Evolutionary conservation across 345 rosid species (phyloP), one percentile per base, ranked within the genome.

Genomic region (Eucalyptus sideroxylon): DNA sequence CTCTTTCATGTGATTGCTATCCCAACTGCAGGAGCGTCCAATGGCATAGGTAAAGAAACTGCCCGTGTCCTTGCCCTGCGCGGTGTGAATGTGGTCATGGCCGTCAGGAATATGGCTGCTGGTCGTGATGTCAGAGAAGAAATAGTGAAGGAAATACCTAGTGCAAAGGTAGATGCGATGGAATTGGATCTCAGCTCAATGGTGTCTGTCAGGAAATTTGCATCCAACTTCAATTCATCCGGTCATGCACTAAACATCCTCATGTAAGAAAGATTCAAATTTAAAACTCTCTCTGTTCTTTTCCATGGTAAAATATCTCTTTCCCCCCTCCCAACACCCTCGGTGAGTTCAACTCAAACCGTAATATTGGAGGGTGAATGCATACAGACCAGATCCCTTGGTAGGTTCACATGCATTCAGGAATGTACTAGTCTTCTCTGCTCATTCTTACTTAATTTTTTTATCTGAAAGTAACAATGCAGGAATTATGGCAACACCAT

Each of bases 121-220:
- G 97, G 95, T 65, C 92, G 90, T 89, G 91, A 92, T 90, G 93
- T 93, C 77, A 94, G 92, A 90, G 98, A 92, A 88, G 92, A 93
- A 85, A 97, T 96, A 53, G 89, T 93, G 23, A 94, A 95, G 91
- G 90, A 94, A 90, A 93, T 90, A 56, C 94, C 96, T 30, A 45
- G 89, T 26, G 97, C 97, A 83, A 95, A 94, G 91, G 91, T 97
- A 89, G 96, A 96, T 87, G 93, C 93, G 67, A 94, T 95, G 96
- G 96, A 97, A 90, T 92, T 96, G 92, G 98, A 97, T 93, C 97
- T 97, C 87, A 92, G 97, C 89, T 96, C 98, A 49, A 86, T 95
- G 93, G 94, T 89, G 81, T 97, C 99, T 14, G 92, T 97, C 37
- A 92, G 92, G 93, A 94, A 94, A 37, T 96, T 96, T 88, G 95